Conservation (phyloP, 352 stramenopile species). For the Phytophthora fragariae region DNA sequence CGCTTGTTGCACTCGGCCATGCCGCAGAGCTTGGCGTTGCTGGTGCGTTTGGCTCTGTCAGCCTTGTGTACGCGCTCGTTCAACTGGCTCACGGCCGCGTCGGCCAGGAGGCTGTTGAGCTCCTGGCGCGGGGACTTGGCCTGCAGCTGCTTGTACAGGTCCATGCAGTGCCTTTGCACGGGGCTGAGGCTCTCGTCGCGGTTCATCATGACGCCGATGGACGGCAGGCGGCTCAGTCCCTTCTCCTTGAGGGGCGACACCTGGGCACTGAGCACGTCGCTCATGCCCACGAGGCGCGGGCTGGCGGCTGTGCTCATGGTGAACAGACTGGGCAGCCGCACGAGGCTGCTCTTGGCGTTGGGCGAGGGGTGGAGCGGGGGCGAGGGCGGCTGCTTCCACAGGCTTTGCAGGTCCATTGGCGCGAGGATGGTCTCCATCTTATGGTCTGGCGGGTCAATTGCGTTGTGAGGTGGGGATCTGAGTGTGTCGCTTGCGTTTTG, state of each 20-base stretch:
- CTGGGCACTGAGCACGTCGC: conserved; percentile 61
- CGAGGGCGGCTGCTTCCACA: conserved; percentile 39
- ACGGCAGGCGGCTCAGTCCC: conserved; percentile 55
- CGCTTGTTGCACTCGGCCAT: conserved; percentile 80
- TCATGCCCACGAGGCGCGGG: conserved; percentile 66
- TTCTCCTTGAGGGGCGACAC: conserved; percentile 55
- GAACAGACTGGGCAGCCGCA: conserved; percentile 67
- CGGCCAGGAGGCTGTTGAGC: conserved; percentile 57
- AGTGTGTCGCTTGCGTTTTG: not conserved
- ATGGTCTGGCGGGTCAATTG: conserved; percentile 1
- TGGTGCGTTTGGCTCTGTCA: conserved; percentile 60
- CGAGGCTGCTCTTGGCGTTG: conserved; percentile 41
- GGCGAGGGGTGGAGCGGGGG: conserved; percentile 14
- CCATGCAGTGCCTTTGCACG: conserved; percentile 69
- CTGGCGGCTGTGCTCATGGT: conserved; percentile 25
- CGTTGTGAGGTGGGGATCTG: not conserved
- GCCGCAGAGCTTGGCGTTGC: conserved; percentile 80
- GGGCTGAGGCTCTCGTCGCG: conserved; percentile 59
- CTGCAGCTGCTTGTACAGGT: conserved; percentile 70
- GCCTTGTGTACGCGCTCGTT: conserved; percentile 37
- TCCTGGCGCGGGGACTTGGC: conserved; percentile 40
- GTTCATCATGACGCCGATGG: conserved; percentile 75
- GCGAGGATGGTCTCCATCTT: conserved; percentile 75
- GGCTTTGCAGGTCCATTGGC: conserved; percentile 57
- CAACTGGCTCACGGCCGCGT: conserved; percentile 59